Evolutionary conservation across 345 rosid genomes (phyloP).

Genomic region (Lepidium sativum): DNA sequence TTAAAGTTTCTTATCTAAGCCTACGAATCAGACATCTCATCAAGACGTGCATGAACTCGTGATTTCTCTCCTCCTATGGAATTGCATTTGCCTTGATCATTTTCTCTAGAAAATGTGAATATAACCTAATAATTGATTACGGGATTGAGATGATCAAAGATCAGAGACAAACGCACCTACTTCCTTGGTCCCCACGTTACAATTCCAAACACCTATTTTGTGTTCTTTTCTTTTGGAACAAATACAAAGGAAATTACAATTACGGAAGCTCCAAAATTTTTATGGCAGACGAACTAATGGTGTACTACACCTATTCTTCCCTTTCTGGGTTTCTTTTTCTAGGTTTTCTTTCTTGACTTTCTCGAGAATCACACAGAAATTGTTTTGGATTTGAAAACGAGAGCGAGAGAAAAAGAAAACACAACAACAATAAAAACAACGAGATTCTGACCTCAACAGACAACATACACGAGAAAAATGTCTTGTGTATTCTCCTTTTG

Average conservation of each 20-base stretch:
- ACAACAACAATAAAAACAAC: background rate
- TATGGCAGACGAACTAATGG: background rate
- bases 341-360: background rate
- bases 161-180: constrained; percentile 12
- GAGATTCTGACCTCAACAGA: too few relatives aligned
- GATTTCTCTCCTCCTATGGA: background rate
- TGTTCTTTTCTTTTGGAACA: background rate
- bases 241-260: background rate
- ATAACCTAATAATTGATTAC: background rate
- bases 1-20: background rate
- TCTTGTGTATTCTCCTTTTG: background rate
- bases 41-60: background rate
- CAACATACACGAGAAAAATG: background rate
- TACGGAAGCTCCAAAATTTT: background rate
- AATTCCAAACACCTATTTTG: background rate
- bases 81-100: background rate
- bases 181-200: constrained; percentile 18
- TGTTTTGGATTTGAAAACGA: background rate
- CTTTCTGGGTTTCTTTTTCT: background rate
- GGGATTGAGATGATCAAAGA: background rate
- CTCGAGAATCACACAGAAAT: background rate
- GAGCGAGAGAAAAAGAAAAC: background rate
- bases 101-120: background rate
- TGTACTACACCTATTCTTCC: background rate
- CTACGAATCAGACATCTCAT: background rate